Evolutionary conservation across 495 filamentous ascomycete genomes (phyloP), one percentile per base, ranked within the genome.

Genomic region (Penicillium robsamsonii): DNA sequence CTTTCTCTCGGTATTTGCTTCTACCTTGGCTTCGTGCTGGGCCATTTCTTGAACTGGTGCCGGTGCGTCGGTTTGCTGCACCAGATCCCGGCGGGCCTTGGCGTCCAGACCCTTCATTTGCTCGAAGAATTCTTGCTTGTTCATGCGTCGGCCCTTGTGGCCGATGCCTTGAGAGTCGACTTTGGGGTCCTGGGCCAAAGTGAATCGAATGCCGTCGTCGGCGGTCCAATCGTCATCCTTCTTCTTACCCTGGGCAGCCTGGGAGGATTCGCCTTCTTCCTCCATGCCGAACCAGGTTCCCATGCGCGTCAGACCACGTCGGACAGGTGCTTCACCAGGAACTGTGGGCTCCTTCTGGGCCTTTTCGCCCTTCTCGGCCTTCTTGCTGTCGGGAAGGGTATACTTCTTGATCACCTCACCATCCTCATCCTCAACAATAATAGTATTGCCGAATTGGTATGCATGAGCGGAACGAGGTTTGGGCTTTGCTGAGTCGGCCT

Each of bases 391-490:
- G 11, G 92, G 88, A 29, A 97, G 86, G 50, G 96, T 90, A 69
- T 96, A 97, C 56, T 94, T 96, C 78, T 96, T 95, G 69, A 99
- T 83, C 12, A 99, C 95, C 66, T 99, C 95, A 29, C 95, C 95
- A 67, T 96, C 89, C 68, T 93, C 92, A 62, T 99, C 92, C 71
- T 99, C 95, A 15, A 99, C 91, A 65, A 99, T 97, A 61, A 99
- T 93, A 69, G 92, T 96, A 61, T 90, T 94, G 43, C 92, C 95
- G 62, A 93, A 97, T 61, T 96, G 91, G 64, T 96, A 99, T 4
- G 95, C 95, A 63, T 90, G 82, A 11, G 95, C 95, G 5, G 94
- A 86, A 22, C 81, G 75, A 44, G 42, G 65, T 50, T 67, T 67
- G 11, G 64, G 52, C 46, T 69, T 68, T 20, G 53, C 57, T 5